Base-by-base conservation (phyloP, 75 land plant genomes). In the Selaginella moellendorffii region DNA sequence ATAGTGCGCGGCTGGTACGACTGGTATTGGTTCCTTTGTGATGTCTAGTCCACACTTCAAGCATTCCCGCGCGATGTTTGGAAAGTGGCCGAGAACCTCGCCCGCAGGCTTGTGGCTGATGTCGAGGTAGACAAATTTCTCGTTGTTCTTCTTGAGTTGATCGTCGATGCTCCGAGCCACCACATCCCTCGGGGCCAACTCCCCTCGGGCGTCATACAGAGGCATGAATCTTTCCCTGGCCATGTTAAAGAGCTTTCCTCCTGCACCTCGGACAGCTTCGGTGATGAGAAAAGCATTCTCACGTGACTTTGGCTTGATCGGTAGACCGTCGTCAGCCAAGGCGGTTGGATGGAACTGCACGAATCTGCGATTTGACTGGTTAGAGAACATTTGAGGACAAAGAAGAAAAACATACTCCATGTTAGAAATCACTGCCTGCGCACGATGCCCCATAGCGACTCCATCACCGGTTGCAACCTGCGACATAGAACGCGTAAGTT, bases 291-390 rank as follows among this genome's bases (percentile, higher is more conserved):
- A 95, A 22, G 99, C 90, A 73, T 95, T 95, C 61, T 95, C 96
- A 2, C 99, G 75, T 10, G 72, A 9, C 24, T 78, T 75, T 0
- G 84, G 88, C 72, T 68, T 80, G 23, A 77, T 66, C 1, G 99
- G 96, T 24, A 89, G 83, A 26, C 99, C 99, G 77, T 95, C 99
- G 71, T 95, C 99, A 54, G 99, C 96, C 65, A 95, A 82, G 2
- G 99, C 90, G n/a, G 99, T 95, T 60, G 99, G 99, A 71, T 95
- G 99, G 64, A 95, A 95, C 71, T 95, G 99, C 31, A 95, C 99
- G 75, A 95, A 95, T 64, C 95, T 85, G 81, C 26, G 24, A 36
- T 5, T 5, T 36, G 46, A 5, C 10, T 36, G 46, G 10, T 36
- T 36, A 36, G 46, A 36, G 14, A 5, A 14, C 14, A 14, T 36